These are phyloP conservation scores for Globisporangium paroecandrum DNA, from an alignment of 352 stramenopile species.

Conservation along the genomic window DNA sequence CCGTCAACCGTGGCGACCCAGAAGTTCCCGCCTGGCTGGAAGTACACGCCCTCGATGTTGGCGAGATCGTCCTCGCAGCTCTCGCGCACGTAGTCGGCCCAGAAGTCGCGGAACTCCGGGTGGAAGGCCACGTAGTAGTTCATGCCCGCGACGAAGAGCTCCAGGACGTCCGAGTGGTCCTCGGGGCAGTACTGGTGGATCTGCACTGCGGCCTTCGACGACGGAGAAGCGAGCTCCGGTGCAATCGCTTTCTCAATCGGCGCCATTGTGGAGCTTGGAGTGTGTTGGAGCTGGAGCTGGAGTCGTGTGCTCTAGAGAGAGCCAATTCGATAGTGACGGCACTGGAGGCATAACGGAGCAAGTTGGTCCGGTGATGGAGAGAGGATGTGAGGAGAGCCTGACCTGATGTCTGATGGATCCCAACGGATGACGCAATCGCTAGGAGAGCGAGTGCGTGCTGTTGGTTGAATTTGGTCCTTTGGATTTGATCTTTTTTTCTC, in stretches of 20 bases:
- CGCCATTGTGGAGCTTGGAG: not conserved
- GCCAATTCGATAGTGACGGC: not conserved
- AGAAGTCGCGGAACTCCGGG: slow-evolving; percentile 1
- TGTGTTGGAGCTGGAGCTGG: not conserved
- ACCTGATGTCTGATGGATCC: not conserved
- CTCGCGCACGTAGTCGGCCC: not conserved
- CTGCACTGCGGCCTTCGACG: not conserved
- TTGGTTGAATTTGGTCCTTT: not conserved
- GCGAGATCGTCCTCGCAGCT: slow-evolving; percentile 22
- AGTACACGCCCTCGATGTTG: slow-evolving; percentile 34
- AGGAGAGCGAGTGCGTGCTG: not conserved
- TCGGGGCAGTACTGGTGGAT: not conserved
- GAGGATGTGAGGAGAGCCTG: not conserved
- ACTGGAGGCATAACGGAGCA: not conserved
- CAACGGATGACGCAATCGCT: not conserved
- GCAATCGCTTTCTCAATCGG: not conserved
- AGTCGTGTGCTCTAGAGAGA: not conserved
- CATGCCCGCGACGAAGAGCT: slow-evolving; percentile 9
- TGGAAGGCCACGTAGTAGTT: slow-evolving; percentile 3
- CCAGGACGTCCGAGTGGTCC: not conserved
- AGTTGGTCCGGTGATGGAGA: not conserved
- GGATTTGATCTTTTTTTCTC: not conserved
- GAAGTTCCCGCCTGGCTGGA: slow-evolving; percentile 33
- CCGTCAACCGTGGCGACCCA: slow-evolving; percentile 27
- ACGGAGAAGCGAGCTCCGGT: not conserved